Base-by-base conservation (phyloP, 2,329 filamentous ascomycete species). In the Diplodia mutila region DNA sequence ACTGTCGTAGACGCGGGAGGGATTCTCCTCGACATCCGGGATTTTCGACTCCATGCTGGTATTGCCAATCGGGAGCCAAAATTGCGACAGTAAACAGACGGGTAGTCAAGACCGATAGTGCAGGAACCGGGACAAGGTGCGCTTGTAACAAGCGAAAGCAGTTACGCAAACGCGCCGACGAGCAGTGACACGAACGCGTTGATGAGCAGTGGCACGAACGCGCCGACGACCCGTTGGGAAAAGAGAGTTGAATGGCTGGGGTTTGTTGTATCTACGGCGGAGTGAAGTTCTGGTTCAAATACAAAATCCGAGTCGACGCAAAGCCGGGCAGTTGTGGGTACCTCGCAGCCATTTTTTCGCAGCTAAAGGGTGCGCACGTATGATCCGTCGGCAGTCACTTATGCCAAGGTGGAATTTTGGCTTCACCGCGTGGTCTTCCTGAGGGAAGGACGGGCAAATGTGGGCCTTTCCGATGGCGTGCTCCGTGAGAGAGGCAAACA, bases 381-480 rank as follows among this genome's bases (percentile, higher is more conserved):
- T 37, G 61, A 52, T 39, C 21, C 18, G 6, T 37, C 46, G 39
- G 23, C n/a, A 37, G 21, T 37, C 25, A 39, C 9, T 11, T 34
- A 23, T 39, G 29, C 48, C 29, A 37, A 53, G 23, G 48, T n/a
- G 42, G 27, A 23, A 29, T 23, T 25, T 52, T 25, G 32, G 61
- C 46, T 49, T 64, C 61, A 61, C 57, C 57, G 57, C 57, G 57
- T 21, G 57, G 39, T 21, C 39, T 11, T 32, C 29, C 25, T 18
- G 8, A 61, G 39, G 25, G 37, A 23, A 61, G 16, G 37, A 48
- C 55, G 5, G 59, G 42, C 42, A 64, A 49, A 39, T 64, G 61
- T 64, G 61, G 61, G 49, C 46, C 61, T 52, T 21, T 4, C n/a
- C 27, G 48, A 64, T 64, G 61, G 18, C 61, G 61, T 64, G 61